Evolutionary conservation across 225 moss, liverwort and hornwort genomes (phyloP).

Genomic region (Bryoerythrophyllum caledonicum): DNA sequence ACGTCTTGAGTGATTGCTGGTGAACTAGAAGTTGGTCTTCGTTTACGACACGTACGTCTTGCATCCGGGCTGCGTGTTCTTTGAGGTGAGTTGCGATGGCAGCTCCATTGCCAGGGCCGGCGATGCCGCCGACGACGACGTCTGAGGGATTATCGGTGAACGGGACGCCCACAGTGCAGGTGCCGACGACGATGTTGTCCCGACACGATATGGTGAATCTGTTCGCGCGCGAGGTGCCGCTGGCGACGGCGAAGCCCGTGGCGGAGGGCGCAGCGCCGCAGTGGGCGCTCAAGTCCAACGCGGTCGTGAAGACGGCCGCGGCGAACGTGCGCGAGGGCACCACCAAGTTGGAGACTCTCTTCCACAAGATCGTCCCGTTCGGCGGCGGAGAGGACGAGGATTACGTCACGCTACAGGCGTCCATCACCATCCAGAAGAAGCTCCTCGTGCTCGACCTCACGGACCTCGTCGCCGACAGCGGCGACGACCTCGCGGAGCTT

Average conservation of each 20-base stretch:
- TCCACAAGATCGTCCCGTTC: conserved; percentile 22
- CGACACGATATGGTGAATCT: conserved; percentile 33
- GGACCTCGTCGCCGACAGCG: conserved; percentile 39
- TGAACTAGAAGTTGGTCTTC: too few species aligned
- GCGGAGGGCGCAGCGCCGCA: conserved; percentile 6
- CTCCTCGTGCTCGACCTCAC: conserved; percentile 42
- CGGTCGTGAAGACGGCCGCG: conserved; percentile 19
- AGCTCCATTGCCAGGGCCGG: conserved; percentile 14
- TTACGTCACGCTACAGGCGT: conserved; percentile 12
- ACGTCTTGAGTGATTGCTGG: too few species aligned
- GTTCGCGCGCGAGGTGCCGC: conserved; percentile 30
- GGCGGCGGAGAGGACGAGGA: not conserved
- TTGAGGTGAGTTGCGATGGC: conserved; percentile 28
- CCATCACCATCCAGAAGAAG: conserved; percentile 45
- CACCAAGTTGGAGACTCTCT: conserved; percentile 21
- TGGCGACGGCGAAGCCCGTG: conserved; percentile 35
- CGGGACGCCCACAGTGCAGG: conserved; percentile 24
- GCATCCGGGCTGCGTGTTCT: not conserved
- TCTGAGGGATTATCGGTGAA: not conserved
- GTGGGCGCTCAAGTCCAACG: conserved; percentile 29
- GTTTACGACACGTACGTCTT: not conserved
- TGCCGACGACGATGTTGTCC: conserved; percentile 34
- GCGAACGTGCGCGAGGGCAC: conserved; percentile 5
- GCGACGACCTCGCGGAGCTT: conserved; percentile 62
- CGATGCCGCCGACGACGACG: not conserved